phyloP scores from a whole-genome alignment of 352 stramenopile species.

The Globisporangium apiculatum region DNA sequence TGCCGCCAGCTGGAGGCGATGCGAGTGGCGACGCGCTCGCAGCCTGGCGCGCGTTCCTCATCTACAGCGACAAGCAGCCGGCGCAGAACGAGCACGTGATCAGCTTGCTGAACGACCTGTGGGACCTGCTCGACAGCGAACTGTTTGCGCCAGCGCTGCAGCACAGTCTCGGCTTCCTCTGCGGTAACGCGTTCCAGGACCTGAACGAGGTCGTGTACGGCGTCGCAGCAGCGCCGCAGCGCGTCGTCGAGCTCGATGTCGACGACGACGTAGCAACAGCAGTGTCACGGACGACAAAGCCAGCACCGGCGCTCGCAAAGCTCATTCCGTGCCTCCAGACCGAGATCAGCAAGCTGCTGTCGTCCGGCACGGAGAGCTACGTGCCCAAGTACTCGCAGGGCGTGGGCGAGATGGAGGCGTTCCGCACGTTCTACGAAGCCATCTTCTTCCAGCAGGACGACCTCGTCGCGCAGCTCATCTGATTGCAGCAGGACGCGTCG shows the following conservation, averaged over 20 bases:
- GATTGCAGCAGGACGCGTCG: not conserved
- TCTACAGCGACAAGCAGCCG: slow-evolving; percentile 65
- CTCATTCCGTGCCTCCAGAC: slow-evolving; percentile 69
- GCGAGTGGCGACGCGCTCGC: slow-evolving; percentile 21
- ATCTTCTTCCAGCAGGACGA: slow-evolving; percentile 71
- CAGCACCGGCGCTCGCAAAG: slow-evolving; percentile 63
- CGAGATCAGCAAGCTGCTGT: slow-evolving; percentile 65
- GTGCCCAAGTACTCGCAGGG: slow-evolving; percentile 71
- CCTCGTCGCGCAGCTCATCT: slow-evolving; percentile 32
- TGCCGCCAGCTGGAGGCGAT: slow-evolving; percentile 25
- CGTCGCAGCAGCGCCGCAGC: slow-evolving; percentile 10
- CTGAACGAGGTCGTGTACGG: slow-evolving; percentile 71
- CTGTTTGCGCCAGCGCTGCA: slow-evolving; percentile 65
- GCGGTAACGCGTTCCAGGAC: slow-evolving; percentile 76
- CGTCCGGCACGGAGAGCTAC: slow-evolving; percentile 43
- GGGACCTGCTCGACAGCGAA: slow-evolving; percentile 76
- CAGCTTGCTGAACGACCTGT: slow-evolving; percentile 74
- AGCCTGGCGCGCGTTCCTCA: slow-evolving; percentile 63
- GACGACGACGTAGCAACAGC: slow-evolving; percentile 18
- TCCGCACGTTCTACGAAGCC: slow-evolving; percentile 79
- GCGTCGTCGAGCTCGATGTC: slow-evolving; percentile 15
- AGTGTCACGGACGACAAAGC: slow-evolving; percentile 21
- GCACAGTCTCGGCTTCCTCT: slow-evolving; percentile 68
- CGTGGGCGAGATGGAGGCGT: slow-evolving; percentile 70
- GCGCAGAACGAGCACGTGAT: slow-evolving; percentile 70